phyloP scores from a whole-genome alignment of 768 basidiomycete genomes.

The Rossbeevera mucosa region DNA sequence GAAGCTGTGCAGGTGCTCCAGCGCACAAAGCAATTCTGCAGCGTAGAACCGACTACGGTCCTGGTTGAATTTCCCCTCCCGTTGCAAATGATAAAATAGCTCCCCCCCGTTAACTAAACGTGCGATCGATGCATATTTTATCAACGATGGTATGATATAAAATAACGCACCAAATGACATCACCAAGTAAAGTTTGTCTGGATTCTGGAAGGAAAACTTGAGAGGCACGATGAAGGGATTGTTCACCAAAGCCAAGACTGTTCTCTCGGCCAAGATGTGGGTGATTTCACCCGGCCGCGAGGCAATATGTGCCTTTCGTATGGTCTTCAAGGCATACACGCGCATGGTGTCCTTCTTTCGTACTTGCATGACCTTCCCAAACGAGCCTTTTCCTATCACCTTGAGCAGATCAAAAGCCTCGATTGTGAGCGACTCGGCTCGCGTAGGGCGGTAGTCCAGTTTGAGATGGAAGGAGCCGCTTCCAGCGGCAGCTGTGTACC shows the following conservation, averaged over 20 bases:
- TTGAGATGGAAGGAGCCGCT: conserved; percentile 93
- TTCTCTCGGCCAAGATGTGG: conserved; percentile 95
- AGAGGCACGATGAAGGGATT: conserved; percentile 99
- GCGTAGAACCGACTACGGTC: conserved; percentile 93
- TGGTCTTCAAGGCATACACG: conserved; percentile 97
- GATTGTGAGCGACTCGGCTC: conserved; percentile 84
- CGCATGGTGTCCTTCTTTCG: conserved; percentile 98
- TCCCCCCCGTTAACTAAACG: conserved; percentile 89
- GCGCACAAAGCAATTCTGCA: conserved; percentile 90
- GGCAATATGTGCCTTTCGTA: conserved; percentile 96
- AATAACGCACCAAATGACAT: conserved; percentile 83
- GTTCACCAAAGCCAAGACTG: conserved; percentile 94
- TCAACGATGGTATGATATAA: neutral
- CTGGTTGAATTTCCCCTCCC: conserved; percentile 95
- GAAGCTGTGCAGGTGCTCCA: conserved; percentile 95
- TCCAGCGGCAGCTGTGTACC: conserved; percentile 81
- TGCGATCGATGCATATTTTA: conserved; percentile 1
- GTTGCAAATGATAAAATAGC: conserved; percentile 94
- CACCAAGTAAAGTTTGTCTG: conserved; percentile 94
- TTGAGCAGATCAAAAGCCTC: conserved; percentile 96
- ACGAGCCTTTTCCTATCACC: conserved; percentile 96
- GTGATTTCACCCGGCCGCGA: conserved; percentile 95
- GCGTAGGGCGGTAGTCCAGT: conserved; percentile 86
- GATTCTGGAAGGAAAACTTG: conserved; percentile 98
- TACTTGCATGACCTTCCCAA: conserved; percentile 99